These are phyloP conservation scores for Lagenidium sp. DNA, from an alignment of 352 stramenopile genomes.

Conservation along the genomic window DNA sequence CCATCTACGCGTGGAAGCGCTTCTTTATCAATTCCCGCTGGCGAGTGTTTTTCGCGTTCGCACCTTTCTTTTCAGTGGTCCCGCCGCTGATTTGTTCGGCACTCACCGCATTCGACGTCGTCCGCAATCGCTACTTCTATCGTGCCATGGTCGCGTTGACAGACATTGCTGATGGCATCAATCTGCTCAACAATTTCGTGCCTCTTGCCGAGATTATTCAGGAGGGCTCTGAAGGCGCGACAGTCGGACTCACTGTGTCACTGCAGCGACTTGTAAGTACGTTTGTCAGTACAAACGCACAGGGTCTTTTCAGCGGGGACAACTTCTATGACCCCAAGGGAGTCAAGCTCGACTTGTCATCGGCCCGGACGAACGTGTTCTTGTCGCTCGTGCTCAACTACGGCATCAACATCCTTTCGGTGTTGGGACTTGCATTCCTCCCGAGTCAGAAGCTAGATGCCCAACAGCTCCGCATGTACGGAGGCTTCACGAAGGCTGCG, in stretches of 20 bases:
- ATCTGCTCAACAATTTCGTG: conserved; percentile 18
- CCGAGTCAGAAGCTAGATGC: conserved; percentile 50
- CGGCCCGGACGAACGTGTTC: conserved; percentile 9
- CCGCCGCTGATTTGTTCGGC: neutral
- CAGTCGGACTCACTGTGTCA: conserved; percentile 37
- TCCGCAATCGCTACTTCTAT: neutral
- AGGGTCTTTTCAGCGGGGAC: conserved; percentile 11
- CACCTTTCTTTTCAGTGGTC: neutral
- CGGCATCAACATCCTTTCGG: conserved; percentile 16
- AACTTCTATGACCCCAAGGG: conserved; percentile 7
- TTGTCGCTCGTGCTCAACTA: conserved; percentile 14
- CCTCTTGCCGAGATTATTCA: conserved; percentile 52
- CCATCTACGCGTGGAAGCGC: neutral
- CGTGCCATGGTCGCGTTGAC: neutral
- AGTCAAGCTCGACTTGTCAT: conserved; percentile 5
- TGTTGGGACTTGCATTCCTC: conserved; percentile 20
- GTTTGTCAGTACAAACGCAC: conserved; percentile 11
- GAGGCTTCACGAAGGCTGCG: conserved; percentile 45
- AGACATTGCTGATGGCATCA: neutral
- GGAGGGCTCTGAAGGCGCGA: conserved; percentile 40
- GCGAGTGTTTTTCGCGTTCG: neutral
- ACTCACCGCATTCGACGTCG: neutral
- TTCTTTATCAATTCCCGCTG: neutral
- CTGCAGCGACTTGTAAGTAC: conserved; percentile 33
- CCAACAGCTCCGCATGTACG: conserved; percentile 50